Evolutionary conservation across 805 yeast genomes (phyloP).

Genomic region (Myxozyma udenii): DNA sequence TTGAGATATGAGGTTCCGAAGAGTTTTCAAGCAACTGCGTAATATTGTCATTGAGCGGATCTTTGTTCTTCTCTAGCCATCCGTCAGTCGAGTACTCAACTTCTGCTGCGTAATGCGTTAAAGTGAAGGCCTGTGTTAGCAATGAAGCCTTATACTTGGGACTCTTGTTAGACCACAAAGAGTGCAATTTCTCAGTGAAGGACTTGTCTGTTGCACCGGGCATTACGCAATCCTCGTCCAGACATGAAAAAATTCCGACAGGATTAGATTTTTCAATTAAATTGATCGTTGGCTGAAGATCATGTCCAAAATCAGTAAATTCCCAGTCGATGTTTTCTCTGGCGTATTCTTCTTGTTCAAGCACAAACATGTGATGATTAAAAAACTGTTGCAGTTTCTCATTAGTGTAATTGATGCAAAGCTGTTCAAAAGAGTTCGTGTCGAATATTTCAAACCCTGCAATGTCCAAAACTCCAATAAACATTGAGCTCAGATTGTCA

Average conservation of each 20-base stretch:
- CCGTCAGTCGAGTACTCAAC: constrained; percentile 92
- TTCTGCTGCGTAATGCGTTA: constrained; percentile 92
- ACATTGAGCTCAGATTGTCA: constrained; percentile 40
- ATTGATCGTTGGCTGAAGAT: constrained; percentile 90
- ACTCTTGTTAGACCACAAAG: constrained; percentile 56
- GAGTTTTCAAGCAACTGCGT: constrained; percentile 60
- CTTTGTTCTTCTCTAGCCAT: constrained; percentile 93
- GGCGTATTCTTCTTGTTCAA: constrained; percentile 96
- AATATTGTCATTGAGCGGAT: constrained; percentile 80
- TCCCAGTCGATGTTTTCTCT: constrained; percentile 93
- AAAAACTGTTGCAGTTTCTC: constrained; percentile 96
- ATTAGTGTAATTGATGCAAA: constrained; percentile 89
- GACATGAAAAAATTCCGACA: constrained; percentile 76
- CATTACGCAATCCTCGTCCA: constrained; percentile 93
- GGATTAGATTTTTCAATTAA: constrained; percentile 73
- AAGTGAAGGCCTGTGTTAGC: constrained; percentile 69
- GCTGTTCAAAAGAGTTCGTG: constrained; percentile 91
- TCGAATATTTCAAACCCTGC: constrained; percentile 98
- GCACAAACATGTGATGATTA: constrained; percentile 90
- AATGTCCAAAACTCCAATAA: constrained; percentile 90
- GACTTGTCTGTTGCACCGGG: constrained; percentile 84
- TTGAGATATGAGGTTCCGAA: constrained; percentile 51
- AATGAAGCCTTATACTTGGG: constrained; percentile 69
- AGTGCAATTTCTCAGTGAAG: constrained; percentile 73
- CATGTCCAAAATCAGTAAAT: constrained; percentile 91